These are phyloP conservation scores for Cyberlindnera japonica DNA, from an alignment of 805 yeast species.

Conservation along the genomic window DNA sequence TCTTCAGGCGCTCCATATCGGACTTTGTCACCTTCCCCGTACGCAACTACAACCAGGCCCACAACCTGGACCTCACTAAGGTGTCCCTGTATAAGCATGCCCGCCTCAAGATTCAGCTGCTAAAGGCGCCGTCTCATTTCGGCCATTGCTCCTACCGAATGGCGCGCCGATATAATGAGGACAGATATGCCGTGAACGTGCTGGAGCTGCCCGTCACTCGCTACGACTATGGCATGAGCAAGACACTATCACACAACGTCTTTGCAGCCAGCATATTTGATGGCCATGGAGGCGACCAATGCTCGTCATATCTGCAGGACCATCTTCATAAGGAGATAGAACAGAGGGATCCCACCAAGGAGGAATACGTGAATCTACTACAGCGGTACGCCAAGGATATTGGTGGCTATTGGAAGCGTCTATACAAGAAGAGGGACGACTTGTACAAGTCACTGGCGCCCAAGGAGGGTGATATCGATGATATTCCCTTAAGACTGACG, in stretches of 20 bases:
- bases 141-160: conserved; percentile 81
- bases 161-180: conserved; percentile 78
- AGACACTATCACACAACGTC: conserved; percentile 29
- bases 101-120: conserved; percentile 25
- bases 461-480: conserved; percentile 39
- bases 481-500: conserved; percentile 57
- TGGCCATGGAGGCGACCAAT: conserved; percentile 90
- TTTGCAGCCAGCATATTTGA: conserved; percentile 80
- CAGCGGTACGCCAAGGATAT: conserved; percentile 53
- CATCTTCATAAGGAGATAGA: conserved; percentile 56
- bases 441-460: conserved; percentile 34
- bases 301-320: conserved; percentile 56
- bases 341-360: conserved; percentile 29
- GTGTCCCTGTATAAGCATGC: conserved; percentile 15
- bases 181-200: conserved; percentile 65
- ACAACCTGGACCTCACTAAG: conserved; percentile 13
- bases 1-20: conserved; percentile 14
- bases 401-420: conserved; percentile 81
- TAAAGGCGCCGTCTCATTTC: conserved; percentile 55
- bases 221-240: conserved; percentile 25
- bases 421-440: conserved; percentile 47
- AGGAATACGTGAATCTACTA: conserved; percentile 42
- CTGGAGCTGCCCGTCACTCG: conserved; percentile 40
- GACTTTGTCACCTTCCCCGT: conserved; percentile 23
- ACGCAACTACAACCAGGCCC: conserved; percentile 12